phyloP scores from a whole-genome alignment of 1,284 basidiomycete species.

The Austroboletus olivaceoglutinosus region DNA sequence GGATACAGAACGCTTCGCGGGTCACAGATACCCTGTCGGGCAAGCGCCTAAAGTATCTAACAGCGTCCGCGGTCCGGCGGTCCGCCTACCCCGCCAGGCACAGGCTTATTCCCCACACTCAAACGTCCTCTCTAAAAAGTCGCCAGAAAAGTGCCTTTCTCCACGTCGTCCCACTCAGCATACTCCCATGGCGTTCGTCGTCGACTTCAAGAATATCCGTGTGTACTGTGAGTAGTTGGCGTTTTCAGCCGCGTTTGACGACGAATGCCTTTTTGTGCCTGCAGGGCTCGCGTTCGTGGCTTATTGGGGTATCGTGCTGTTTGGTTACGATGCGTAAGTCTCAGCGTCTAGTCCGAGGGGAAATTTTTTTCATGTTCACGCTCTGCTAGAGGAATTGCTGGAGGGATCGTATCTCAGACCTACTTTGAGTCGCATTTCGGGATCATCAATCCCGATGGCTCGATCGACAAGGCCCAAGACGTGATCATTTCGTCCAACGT shows the following conservation, averaged over 20 bases:
- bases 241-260: neutral
- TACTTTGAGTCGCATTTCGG: slow-evolving; percentile 67
- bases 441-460: slow-evolving; percentile 44
- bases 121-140: neutral
- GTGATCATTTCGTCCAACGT: slow-evolving; percentile 60
- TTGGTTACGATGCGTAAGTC: slow-evolving; percentile 73
- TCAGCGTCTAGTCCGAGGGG: neutral
- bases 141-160: neutral
- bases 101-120: neutral
- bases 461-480: slow-evolving; percentile 33
- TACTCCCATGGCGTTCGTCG: slow-evolving; percentile 8
- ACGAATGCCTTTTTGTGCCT: slow-evolving; percentile 1
- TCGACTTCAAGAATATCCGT: slow-evolving; percentile 51
- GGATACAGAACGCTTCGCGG: too few species aligned
- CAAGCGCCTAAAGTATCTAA: neutral
- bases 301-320: slow-evolving; percentile 77
- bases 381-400: slow-evolving; percentile 49
- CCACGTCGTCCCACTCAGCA: neutral
- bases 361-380: neutral
- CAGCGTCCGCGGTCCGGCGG: neutral
- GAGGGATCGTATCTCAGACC: slow-evolving; percentile 61
- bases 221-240: slow-evolving; percentile 52
- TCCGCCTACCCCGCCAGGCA: neutral
- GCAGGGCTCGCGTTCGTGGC: slow-evolving; percentile 70
- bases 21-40: too few species aligned